phyloP scores from a whole-genome alignment of 139 green algal species.

The Tetradesmus lagerheimii region DNA sequence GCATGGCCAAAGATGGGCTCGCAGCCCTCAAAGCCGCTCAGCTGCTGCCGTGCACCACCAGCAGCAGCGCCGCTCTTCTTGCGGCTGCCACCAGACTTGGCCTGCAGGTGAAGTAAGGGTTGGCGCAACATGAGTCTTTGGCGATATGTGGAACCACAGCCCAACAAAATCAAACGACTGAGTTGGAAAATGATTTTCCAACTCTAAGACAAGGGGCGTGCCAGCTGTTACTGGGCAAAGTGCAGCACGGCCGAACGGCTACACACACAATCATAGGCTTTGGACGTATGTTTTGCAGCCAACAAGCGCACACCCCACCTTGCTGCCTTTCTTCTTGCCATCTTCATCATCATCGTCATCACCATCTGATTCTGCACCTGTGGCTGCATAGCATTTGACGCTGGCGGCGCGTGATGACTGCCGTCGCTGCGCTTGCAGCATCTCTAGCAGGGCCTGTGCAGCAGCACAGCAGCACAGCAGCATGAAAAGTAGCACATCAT shows the following conservation, averaged over 20 bases:
- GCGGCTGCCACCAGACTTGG: background rate
- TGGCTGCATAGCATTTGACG: background rate
- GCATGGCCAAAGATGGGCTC: conserved; percentile 45
- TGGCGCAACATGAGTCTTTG: no score
- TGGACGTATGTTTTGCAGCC: no score
- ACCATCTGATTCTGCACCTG: background rate
- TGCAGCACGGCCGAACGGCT: no score
- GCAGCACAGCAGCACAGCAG: background rate
- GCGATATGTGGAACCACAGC: no score
- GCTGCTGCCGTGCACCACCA: conserved; percentile 37
- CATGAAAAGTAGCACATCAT: background rate
- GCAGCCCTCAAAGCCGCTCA: conserved; percentile 81
- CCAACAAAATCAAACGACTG: no score
- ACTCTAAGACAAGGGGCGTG: no score
- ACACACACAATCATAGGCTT: no score
- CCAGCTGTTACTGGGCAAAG: no score
- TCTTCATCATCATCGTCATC: conserved; percentile 9
- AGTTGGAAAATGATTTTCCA: no score
- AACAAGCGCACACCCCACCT: background rate
- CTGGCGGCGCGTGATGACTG: background rate
- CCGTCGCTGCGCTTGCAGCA: background rate
- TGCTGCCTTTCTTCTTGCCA: background rate
- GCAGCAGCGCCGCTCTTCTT: background rate
- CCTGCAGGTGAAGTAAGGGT: no score
- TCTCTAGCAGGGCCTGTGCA: background rate